Evolutionary conservation across 2,329 filamentous ascomycete genomes (phyloP), one percentile per base, ranked within the genome.

Genomic region (Ascocoryne sarcoides): DNA sequence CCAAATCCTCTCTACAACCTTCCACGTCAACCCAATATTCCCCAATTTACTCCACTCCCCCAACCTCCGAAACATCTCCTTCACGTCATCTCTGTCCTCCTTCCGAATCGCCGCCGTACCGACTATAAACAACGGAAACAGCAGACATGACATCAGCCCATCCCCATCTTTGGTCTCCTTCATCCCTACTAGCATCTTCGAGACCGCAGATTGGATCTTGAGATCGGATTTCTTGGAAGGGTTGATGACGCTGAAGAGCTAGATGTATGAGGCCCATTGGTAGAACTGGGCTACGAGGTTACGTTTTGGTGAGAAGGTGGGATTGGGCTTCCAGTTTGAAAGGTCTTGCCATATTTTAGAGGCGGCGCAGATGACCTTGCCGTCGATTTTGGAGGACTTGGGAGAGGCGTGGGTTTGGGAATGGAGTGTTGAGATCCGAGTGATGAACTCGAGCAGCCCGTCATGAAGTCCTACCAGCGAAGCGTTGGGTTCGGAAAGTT

Each of bases 331-430:
- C 51, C 46, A 52, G 10, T 37, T 37, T 9, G 33, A 34, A 3
- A 54, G 39, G n/a, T 51, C 49, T 10, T 48, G 14, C 30, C 40
- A 47, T 12, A 54, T 52, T 2, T 30, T 16, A 4, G 44, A 17
- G 1, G 46, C 48, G 23, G 7, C 7, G 29, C 57, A 26, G 50
- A 48, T 32, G 51, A 42, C 1, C 51, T 62, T 31, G 41, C 42
- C 10, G 52, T 61, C 26, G 48, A 55, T 19, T 30, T 47, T 4
- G 59, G 57, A 42, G 48, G 51, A 17, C 32, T 62, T 20, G 46
- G 46, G 12, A 57, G 42, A 31, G 51, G 60, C 18, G 43, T 43
- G 14, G n/a, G 30, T 44, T 12, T 42, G 12, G 28, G 39, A 16
- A 34, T 46, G 12, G 23, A 26, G 23, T 7, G 23, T 26, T 26